A percentile compares a stretch with the other conserved stretches of the same genome.
phyloP scores from a whole-genome alignment of 2,329 filamentous ascomycete species.

The Pseudofabraea citricarpa region DNA sequence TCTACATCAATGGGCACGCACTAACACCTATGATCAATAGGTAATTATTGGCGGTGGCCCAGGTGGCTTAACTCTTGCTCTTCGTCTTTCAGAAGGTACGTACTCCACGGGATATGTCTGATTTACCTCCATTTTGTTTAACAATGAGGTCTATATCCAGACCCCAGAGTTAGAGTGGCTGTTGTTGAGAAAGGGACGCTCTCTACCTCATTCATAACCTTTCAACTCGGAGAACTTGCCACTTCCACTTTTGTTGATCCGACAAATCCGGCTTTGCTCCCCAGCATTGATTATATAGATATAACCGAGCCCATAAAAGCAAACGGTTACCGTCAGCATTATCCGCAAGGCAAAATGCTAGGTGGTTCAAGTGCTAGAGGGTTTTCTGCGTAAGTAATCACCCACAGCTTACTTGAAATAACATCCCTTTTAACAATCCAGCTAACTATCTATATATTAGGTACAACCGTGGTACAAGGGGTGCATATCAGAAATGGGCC shows the following conservation, averaged over 20 bases:
- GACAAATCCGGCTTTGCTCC: slow-evolving; percentile 12
- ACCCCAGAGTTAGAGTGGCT: slow-evolving; percentile 1
- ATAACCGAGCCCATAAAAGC: background rate
- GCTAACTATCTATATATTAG: too few species aligned
- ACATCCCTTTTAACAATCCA: too few species aligned
- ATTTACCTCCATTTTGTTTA: slow-evolving; percentile 6
- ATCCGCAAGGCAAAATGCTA: slow-evolving; percentile 27
- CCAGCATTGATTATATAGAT: background rate
- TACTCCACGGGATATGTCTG: background rate
- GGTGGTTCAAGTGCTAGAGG: slow-evolving; percentile 26
- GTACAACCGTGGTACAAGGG: slow-evolving; percentile 10
- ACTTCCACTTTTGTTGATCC: slow-evolving; percentile 19
- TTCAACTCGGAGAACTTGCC: slow-evolving; percentile 4
- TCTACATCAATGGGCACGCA: too few species aligned
- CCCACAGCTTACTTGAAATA: too few species aligned
- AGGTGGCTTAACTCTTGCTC: background rate
- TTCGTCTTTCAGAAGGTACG: background rate
- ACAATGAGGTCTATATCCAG: slow-evolving; percentile 5
- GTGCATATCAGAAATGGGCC: slow-evolving; percentile 37
- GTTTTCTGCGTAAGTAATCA: too few species aligned
- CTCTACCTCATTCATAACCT: too few species aligned
- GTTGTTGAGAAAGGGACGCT: slow-evolving; percentile 2
- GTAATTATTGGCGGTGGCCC: background rate
- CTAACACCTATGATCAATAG: too few species aligned
- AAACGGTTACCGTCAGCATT: slow-evolving; percentile 9